Percentiles rank a stretch among this genome's conserved stretches.
Conservation (phyloP, 768 basidiomycete genomes). For the Trametopsis cervina region DNA sequence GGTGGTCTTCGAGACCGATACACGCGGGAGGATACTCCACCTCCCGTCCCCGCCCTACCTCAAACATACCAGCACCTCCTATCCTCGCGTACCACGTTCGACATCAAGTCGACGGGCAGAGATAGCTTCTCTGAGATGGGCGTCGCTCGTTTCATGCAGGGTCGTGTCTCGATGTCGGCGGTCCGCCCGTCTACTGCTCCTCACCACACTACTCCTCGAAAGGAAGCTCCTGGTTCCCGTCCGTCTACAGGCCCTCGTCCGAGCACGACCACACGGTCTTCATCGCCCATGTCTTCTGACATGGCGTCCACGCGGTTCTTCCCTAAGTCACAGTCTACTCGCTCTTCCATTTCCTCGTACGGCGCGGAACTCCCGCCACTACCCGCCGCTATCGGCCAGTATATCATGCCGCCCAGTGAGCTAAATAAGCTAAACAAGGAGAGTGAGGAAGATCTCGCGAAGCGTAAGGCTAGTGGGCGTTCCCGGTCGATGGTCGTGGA, state of each 20-base stretch:
- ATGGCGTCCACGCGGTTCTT: conserved; percentile 49
- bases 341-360: conserved; percentile 54
- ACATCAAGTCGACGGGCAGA: conserved; percentile 15
- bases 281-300: conserved; percentile 56
- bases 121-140: conserved; percentile 11
- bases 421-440: conserved; percentile 33
- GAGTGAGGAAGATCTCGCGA: conserved; percentile 1
- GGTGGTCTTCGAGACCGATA: conserved; percentile 51
- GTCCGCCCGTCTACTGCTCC: conserved; percentile 19
- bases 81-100: conserved; percentile 18
- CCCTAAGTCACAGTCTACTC: conserved; percentile 36
- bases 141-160: conserved; percentile 19
- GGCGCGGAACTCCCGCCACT: conserved; percentile 36
- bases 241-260: conserved; percentile 28
- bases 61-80: conserved; percentile 27
- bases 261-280: conserved; percentile 47
- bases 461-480: conserved; percentile 9
- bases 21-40: conserved; percentile 25
- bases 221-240: conserved; percentile 16
- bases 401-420: conserved; percentile 52
- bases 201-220: conserved; percentile 11
- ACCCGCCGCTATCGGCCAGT: conserved; percentile 30
- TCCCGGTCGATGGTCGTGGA: conserved; percentile 4
- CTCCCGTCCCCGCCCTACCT: conserved; percentile 58
- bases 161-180: conserved; percentile 19